Evolutionary conservation across 306 rosid species (phyloP), one percentile per base, ranked within the genome.

Genomic region (Inga leiocalycina): DNA sequence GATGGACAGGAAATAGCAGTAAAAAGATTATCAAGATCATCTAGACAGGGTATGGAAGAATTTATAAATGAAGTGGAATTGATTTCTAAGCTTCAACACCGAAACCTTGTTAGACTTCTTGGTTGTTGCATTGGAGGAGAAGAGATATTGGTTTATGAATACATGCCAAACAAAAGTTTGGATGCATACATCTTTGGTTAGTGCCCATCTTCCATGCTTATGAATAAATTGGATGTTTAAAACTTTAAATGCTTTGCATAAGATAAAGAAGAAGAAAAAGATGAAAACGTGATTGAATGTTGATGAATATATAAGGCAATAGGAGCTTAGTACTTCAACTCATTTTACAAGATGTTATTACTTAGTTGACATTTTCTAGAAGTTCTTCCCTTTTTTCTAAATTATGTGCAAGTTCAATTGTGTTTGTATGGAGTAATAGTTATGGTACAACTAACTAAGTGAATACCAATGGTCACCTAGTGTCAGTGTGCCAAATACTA

Each of bases 71-170:
- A 78, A 64, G 75, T 83, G 59, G 69, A 39, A 1, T 78, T 83
- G 39, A 83, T 83, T 78, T 83, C 82, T 4, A 78, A 71, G 3
- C 86, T 83, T 14, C 82, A 83, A 48, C 86, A 83, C 2, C 27
- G 75, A 10, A 83, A 83, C 52, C 79, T 83, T 35, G 86, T 83
- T 74, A 74, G 34, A 4, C 82, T 78, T 37, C 56, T 83, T 52
- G 85, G 85, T 3, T 83, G 67, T 20, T 77, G 82, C 32, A 48
- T 83, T 32, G 77, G 77, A 57, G 65, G 39, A 56, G 82, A 77
- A 51, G 71, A 59, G 52, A 82, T 82, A 61, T 51, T 82, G 15
- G 61, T 82, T 3, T 82, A 82, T 68, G 85, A 82, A 27, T 76
- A 82, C 39, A 68, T 83, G 85, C 73, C 82, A 62, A 79, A 83